Percentiles rank a stretch among this genome's conserved stretches.
Conservation (phyloP, 2,329 filamentous ascomycete genomes). For the Sporothrix mexicana region DNA sequence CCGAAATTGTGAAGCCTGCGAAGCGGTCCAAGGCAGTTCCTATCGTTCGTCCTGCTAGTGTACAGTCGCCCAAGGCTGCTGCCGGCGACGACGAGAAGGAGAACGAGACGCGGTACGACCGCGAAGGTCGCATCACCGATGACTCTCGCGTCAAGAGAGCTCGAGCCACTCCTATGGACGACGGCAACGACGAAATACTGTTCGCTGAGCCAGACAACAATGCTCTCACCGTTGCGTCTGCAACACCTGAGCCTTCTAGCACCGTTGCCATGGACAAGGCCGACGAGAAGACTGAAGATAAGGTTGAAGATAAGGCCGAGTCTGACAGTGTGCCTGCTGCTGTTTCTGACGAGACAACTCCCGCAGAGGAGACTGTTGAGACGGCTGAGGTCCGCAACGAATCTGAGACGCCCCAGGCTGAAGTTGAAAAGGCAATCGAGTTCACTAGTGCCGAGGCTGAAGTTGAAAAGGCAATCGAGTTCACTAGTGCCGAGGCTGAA, state of each 20-base stretch:
- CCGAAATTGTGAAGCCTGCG: slow-evolving; percentile 66
- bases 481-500: slow-evolving; percentile 28
- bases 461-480: not conserved
- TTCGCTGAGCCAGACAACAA: slow-evolving; percentile 66
- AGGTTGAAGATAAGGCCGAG: not conserved
- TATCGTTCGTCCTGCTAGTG: slow-evolving; percentile 71
- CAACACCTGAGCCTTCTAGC: slow-evolving; percentile 15
- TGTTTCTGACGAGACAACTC: too few relatives aligned
- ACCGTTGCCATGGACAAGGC: not conserved
- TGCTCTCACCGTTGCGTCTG: slow-evolving; percentile 32
- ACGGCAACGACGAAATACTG: slow-evolving; percentile 74
- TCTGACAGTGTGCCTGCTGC: too few relatives aligned
- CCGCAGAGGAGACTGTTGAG: not conserved
- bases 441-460: slow-evolving; percentile 32
- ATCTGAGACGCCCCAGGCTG: not conserved
- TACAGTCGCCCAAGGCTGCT: slow-evolving; percentile 41
- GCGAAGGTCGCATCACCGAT: slow-evolving; percentile 67
- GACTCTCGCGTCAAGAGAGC: slow-evolving; percentile 77
- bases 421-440: not conserved
- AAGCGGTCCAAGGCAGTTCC: slow-evolving; percentile 85
- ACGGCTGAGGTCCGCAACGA: not conserved
- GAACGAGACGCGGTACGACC: slow-evolving; percentile 53
- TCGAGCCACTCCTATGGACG: slow-evolving; percentile 67
- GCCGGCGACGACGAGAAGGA: slow-evolving; percentile 35
- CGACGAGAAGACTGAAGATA: not conserved